Evolutionary conservation across 139 green algal genomes (phyloP).

Genomic region (Coccomyxa sp.): DNA sequence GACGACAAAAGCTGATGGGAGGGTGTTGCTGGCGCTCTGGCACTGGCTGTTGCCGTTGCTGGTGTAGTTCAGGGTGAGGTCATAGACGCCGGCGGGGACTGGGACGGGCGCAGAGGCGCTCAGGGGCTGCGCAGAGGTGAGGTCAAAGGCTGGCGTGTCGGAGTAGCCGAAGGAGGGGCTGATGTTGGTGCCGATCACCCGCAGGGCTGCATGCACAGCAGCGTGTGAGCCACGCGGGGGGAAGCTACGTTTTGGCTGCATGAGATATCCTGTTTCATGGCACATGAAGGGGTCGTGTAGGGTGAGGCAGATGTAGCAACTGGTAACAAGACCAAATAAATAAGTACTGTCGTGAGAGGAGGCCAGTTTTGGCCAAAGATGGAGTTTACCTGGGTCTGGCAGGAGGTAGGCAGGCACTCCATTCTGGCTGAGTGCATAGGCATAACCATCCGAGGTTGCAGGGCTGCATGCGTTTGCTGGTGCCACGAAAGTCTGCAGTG

Average conservation of each 20-base stretch:
- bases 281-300: no score
- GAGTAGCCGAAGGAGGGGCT: background rate
- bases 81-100: background rate
- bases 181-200: background rate
- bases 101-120: background rate
- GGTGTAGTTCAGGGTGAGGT: background rate
- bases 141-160: background rate
- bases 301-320: background rate
- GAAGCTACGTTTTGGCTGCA: background rate
- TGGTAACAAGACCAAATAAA: background rate
- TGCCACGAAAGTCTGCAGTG: background rate
- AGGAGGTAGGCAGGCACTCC: background rate
- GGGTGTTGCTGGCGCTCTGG: background rate
- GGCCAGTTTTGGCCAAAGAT: background rate
- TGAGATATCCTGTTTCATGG: background rate
- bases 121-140: background rate
- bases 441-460: background rate
- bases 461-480: background rate
- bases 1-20: background rate
- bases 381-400: background rate
- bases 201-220: background rate
- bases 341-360: background rate
- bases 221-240: background rate
- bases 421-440: background rate
- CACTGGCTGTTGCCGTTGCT: background rate